Base-by-base conservation (phyloP, 768 basidiomycete species). In the Chlorophyllum brunneum region DNA sequence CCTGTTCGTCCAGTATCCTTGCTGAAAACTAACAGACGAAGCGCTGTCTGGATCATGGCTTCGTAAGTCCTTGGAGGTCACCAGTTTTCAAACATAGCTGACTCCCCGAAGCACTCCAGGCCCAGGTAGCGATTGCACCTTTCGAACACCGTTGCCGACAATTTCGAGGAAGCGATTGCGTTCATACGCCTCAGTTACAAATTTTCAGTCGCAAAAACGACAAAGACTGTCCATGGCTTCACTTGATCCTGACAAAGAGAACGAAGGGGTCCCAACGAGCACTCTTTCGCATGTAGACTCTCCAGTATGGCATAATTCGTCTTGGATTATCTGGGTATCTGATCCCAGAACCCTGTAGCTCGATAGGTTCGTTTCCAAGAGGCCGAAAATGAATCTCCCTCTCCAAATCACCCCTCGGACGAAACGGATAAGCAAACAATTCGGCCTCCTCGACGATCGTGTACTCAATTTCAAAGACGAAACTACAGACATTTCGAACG, bases 361-460 rank as follows among this genome's bases (percentile, higher is more conserved):
- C 34, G 83, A 86, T 57, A 74, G 85, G 39, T 86, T 86, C 61
- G 74, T 86, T 31, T 67, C 84, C 1, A 67, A 70, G 4, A 75
- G 80, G 13, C 78, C 80, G 5, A 76, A 78, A 38, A 64, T 65
- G 5, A 64, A 72, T 8, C 60, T 83, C 6, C 83, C 85, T 3
- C 75, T 86, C 40, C 76, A 81, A 49, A 75, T 70, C 30, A 86
- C 83, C 1, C 85, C 85, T 10, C 79, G 85, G 15, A 83, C 85
- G n/a, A 79, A 76, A 48, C 78, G 85, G 18, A 82, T 86, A 39
- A 80, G 82, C 58, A 78, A 78, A 56, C 69, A 78, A 22, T 82
- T 85, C 38, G 85, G 84, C 6, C 72, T 86, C 31, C 58, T 77
- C 6, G 79, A 79, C 57, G 80, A 80, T 54, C 74, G 76, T 16